These are phyloP conservation scores for Pisolithus thermaeus DNA, from an alignment of 1,284 basidiomycete genomes.

Conservation along the genomic window DNA sequence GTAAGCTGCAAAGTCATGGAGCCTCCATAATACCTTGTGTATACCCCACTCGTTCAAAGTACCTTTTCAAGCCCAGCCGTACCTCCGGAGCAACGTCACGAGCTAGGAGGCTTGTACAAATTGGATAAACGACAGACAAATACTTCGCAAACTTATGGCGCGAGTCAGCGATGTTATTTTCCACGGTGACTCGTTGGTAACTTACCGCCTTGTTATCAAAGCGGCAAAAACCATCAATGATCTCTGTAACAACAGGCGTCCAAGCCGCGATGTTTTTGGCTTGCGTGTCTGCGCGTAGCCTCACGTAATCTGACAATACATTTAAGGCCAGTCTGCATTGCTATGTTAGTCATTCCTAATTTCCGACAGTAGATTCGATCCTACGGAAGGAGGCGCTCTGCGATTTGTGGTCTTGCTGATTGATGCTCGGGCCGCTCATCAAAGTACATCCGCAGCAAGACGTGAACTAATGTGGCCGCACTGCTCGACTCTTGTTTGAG, in stretches of 20 bases:
- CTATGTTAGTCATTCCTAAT: conserved; percentile 4
- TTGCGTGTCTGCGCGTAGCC: conserved; percentile 87
- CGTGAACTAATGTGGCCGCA: conserved; percentile 91
- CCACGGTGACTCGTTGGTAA: conserved; percentile 10
- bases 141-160: conserved; percentile 82
- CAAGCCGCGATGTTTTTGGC: conserved; percentile 95
- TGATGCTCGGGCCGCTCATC: conserved; percentile 86
- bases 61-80: conserved; percentile 68
- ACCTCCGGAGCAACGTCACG: conserved; percentile 80
- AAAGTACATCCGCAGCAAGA: conserved; percentile 90
- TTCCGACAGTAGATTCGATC: conserved; percentile 29
- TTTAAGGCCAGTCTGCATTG: conserved; percentile 75
- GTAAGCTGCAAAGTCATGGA: conserved; percentile 27
- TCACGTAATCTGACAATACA: conserved; percentile 88
- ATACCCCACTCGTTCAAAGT: conserved; percentile 74
- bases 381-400: conserved; percentile 87
- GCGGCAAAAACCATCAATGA: conserved; percentile 83
- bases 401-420: conserved; percentile 75
- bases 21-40: conserved; percentile 67
- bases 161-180: conserved; percentile 24
- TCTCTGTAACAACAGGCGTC: conserved; percentile 96
- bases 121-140: conserved; percentile 81
- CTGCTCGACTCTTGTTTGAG: conserved; percentile 98
- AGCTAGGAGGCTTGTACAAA: conserved; percentile 75
- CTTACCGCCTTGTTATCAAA: conserved; percentile 87